Percentiles rank a stretch among this genome's conserved stretches.
phyloP scores from a whole-genome alignment of 805 yeast species.

The Pichia occidentalis region DNA sequence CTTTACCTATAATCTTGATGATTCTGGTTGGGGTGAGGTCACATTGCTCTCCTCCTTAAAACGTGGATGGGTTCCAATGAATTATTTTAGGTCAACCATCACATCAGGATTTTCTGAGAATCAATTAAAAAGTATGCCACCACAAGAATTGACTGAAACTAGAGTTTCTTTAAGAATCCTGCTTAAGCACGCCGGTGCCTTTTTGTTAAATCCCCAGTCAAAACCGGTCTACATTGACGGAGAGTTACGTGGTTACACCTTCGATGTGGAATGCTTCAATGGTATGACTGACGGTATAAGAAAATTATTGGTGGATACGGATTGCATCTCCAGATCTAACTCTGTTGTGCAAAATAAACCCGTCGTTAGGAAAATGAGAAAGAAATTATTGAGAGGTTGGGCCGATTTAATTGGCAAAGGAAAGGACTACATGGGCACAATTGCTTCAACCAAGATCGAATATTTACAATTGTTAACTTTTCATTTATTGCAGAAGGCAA shows the following conservation, averaged over 20 bases:
- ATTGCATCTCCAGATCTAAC: slow-evolving; percentile 69
- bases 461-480: slow-evolving; percentile 56
- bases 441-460: slow-evolving; percentile 50
- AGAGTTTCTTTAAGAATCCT: slow-evolving; percentile 49
- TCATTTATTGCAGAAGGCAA: slow-evolving; percentile 60
- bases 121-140: slow-evolving; percentile 9
- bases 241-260: slow-evolving; percentile 39
- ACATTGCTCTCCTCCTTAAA: slow-evolving; percentile 55
- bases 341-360: slow-evolving; percentile 60
- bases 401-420: slow-evolving; percentile 71
- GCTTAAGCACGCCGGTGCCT: slow-evolving; percentile 58
- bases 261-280: slow-evolving; percentile 52
- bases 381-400: slow-evolving; percentile 73
- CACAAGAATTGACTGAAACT: slow-evolving; percentile 32
- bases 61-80: slow-evolving; percentile 85
- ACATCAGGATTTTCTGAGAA: slow-evolving; percentile 17
- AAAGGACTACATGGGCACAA: slow-evolving; percentile 62
- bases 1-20: slow-evolving; percentile 71
- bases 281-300: slow-evolving; percentile 70
- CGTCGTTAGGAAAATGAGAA: slow-evolving; percentile 55
- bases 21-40: slow-evolving; percentile 86
- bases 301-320: slow-evolving; percentile 54
- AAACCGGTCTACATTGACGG: slow-evolving; percentile 32
- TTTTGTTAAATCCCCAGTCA: slow-evolving; percentile 57
- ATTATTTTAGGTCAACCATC: slow-evolving; percentile 51